phyloP scores from a whole-genome alignment of 495 filamentous ascomycete genomes.

The Podospora fimiseda region DNA sequence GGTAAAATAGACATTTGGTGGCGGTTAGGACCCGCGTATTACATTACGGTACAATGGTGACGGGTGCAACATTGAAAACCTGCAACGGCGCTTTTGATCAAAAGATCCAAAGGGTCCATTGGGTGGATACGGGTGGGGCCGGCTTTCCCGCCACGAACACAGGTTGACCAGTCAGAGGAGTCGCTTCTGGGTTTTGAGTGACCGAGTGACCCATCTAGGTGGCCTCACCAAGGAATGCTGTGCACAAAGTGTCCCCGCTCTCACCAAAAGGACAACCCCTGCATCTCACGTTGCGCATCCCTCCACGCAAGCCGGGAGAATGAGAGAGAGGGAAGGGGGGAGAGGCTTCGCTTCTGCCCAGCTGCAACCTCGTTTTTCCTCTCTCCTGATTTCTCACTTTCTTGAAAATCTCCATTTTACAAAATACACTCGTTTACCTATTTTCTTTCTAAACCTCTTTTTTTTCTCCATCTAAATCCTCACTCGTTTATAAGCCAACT shows the following conservation, averaged over 20 bases:
- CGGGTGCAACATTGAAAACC: neutral
- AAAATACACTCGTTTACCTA: slow-evolving; percentile 18
- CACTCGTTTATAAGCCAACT: neutral
- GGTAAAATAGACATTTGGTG: neutral
- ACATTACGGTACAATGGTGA: neutral
- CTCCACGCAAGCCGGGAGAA: neutral
- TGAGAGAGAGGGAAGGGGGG: no score
- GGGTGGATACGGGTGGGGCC: neutral
- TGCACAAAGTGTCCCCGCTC: neutral
- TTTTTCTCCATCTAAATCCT: slow-evolving; percentile 4
- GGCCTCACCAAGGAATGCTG: neutral
- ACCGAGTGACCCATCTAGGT: neutral
- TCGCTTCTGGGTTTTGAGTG: neutral
- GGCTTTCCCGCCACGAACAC: neutral
- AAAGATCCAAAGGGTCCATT: neutral
- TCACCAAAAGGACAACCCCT: neutral
- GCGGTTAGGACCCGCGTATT: neutral
- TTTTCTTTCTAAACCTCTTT: slow-evolving; percentile 1
- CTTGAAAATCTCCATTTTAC: neutral
- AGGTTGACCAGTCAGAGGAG: neutral
- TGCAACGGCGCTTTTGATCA: neutral
- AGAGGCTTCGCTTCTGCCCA: neutral
- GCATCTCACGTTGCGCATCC: no score
- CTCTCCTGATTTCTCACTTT: neutral
- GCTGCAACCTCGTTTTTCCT: neutral